These are phyloP conservation scores for Lichtheimia ornata DNA, from an alignment of 371 early-diverging fungal genomes.

Conservation along the genomic window DNA sequence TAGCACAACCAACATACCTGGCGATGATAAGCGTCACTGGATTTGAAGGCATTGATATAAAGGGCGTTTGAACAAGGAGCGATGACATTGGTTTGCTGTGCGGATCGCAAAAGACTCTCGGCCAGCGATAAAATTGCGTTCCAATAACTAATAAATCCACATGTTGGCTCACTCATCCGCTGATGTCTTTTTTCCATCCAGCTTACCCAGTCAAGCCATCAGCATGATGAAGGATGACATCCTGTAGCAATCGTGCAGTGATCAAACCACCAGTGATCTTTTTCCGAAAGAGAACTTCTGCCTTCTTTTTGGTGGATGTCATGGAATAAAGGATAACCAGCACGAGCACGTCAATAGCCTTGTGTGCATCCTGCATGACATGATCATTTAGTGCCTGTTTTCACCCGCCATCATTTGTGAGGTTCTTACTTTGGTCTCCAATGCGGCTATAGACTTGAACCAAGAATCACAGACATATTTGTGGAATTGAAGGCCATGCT, in stretches of 20 bases:
- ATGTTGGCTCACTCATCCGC: no score
- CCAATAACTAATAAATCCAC: conserved; percentile 44
- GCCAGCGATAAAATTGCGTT: conserved; percentile 61
- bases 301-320: conserved; percentile 66
- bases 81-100: conserved; percentile 45
- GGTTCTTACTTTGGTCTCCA: conserved; percentile 18
- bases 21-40: conserved; percentile 66
- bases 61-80: conserved; percentile 52
- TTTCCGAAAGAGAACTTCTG: conserved; percentile 56
- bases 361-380: conserved; percentile 38
- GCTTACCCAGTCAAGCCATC: conserved; percentile 51
- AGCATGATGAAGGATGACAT: conserved; percentile 54
- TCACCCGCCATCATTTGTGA: neutral
- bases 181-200: no score
- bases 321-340: conserved; percentile 69
- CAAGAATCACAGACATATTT: conserved; percentile 74
- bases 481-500: conserved; percentile 66
- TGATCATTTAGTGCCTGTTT: neutral
- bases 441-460: conserved; percentile 61
- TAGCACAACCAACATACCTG: conserved; percentile 34
- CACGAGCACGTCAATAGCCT: conserved; percentile 67
- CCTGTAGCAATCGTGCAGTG: conserved; percentile 48
- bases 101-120: conserved; percentile 61
- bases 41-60: conserved; percentile 53
- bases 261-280: conserved; percentile 59